Evolutionary conservation across 768 basidiomycete species (phyloP).

Genomic region (Russula sp.): DNA sequence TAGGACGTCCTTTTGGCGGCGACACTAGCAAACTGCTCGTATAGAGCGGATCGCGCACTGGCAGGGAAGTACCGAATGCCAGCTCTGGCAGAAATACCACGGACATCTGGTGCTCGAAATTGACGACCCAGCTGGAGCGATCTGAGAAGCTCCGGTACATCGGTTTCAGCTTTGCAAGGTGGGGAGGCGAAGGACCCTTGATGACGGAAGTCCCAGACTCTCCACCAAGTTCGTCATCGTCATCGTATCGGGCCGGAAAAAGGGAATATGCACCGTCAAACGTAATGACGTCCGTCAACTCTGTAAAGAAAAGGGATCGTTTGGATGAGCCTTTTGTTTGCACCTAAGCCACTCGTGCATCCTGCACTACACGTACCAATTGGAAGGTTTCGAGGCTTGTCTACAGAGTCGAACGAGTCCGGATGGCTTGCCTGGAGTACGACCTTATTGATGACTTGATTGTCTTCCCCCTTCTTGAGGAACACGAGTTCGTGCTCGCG

Average conservation of each 20-base stretch:
- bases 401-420: slow-evolving; percentile 12
- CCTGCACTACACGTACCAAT: slow-evolving; percentile 1
- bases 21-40: slow-evolving; percentile 15
- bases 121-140: slow-evolving; percentile 23
- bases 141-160: slow-evolving; percentile 20
- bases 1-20: not conserved
- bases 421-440: not conserved
- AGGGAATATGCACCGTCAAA: slow-evolving; percentile 24
- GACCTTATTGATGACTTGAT: not conserved
- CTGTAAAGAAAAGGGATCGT: not conserved
- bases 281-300: slow-evolving; percentile 18
- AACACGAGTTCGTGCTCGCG: slow-evolving; percentile 5
- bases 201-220: not conserved
- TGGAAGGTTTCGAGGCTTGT: slow-evolving; percentile 9
- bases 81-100: not conserved
- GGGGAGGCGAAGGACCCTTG: not conserved
- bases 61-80: slow-evolving; percentile 13
- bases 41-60: slow-evolving; percentile 14
- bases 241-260: slow-evolving; percentile 17
- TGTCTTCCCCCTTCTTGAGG: slow-evolving; percentile 3
- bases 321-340: not conserved
- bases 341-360: not conserved
- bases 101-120: slow-evolving; percentile 7
- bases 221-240: slow-evolving; percentile 5
- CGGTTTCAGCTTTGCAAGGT: not conserved